phyloP scores from a whole-genome alignment of 371 early-diverging fungal genomes.

The Syncephalis plumigaleata region DNA sequence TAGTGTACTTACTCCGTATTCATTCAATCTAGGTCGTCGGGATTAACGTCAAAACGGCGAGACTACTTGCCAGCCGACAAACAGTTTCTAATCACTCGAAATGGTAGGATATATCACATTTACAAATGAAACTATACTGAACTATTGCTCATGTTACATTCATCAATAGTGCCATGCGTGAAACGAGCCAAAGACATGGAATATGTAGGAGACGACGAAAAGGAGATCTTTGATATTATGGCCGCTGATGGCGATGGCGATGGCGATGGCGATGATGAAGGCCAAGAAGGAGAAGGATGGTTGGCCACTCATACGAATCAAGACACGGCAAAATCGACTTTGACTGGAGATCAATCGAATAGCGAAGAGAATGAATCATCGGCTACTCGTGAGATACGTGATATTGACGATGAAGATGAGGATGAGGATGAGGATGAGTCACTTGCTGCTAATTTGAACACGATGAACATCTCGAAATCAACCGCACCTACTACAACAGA shows the following conservation, averaged over 20 bases:
- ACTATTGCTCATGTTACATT: neutral
- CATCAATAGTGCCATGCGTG: constrained; percentile 80
- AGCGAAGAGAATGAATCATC: neutral
- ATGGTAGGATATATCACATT: constrained; percentile 43
- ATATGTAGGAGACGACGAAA: constrained; percentile 37
- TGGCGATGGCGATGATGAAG: constrained; percentile 13
- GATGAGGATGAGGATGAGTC: constrained; percentile 56
- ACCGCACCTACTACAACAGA: no score
- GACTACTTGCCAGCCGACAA: constrained; percentile 86
- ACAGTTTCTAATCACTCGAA: constrained; percentile 88
- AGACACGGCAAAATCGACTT: neutral
- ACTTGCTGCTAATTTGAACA: constrained; percentile 11
- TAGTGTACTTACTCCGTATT: no score
- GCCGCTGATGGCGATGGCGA: no score
- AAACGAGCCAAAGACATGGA: constrained; percentile 78
- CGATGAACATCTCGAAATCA: no score
- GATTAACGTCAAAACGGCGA: constrained; percentile 60
- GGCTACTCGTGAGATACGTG: constrained; percentile 38
- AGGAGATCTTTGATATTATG: constrained; percentile 61
- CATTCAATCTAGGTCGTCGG: constrained; percentile 80
- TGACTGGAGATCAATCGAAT: neutral
- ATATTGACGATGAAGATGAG: constrained; percentile 73
- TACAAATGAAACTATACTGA: neutral
- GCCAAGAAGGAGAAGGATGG: neutral
- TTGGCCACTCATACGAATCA: neutral